Conservation (phyloP, 768 basidiomycete species). For the Phlebiopsis flavidoalba region DNA sequence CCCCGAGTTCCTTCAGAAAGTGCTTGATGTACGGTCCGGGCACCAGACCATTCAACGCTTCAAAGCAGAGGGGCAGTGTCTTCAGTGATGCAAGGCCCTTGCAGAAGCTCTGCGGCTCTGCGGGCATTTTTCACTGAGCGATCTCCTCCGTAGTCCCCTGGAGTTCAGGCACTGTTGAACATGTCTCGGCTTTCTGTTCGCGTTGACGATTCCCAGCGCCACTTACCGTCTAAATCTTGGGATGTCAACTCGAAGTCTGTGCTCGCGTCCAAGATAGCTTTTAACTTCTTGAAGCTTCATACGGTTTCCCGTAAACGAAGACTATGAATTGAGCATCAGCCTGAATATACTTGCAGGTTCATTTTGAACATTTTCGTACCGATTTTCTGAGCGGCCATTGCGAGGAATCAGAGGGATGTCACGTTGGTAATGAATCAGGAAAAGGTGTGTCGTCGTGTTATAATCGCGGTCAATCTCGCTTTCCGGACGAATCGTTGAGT, state of each 20-base stretch:
- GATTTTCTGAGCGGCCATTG: conserved; percentile 7
- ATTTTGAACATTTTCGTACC: background rate
- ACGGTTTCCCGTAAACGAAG: conserved; percentile 91
- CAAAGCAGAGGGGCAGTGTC: conserved; percentile 93
- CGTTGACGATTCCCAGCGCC: background rate
- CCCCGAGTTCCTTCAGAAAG: conserved; percentile 77
- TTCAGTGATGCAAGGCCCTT: conserved; percentile 69
- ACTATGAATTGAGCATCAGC: conserved; percentile 36
- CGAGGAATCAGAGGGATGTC: background rate
- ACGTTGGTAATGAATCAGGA: background rate
- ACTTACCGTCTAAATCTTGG: conserved; percentile 73
- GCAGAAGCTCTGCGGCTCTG: conserved; percentile 76
- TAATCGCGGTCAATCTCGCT: background rate
- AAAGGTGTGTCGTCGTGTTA: too few relatives aligned
- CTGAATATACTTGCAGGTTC: background rate
- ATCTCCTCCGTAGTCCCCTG: conserved; percentile 93
- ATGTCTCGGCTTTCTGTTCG: background rate
- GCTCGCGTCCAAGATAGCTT: conserved; percentile 61
- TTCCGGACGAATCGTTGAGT: background rate
- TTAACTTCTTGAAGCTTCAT: conserved; percentile 90
- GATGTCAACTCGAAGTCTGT: conserved; percentile 75
- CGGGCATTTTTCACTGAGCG: conserved; percentile 81
- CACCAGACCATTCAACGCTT: conserved; percentile 79
- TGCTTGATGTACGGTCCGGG: conserved; percentile 98
- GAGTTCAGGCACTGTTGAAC: conserved; percentile 74